Percentiles rank a stretch among this genome's conserved stretches.
Evolutionary conservation across 2,329 filamentous ascomycete genomes (phyloP).

Genomic region (Dactylellina drechsleri): DNA sequence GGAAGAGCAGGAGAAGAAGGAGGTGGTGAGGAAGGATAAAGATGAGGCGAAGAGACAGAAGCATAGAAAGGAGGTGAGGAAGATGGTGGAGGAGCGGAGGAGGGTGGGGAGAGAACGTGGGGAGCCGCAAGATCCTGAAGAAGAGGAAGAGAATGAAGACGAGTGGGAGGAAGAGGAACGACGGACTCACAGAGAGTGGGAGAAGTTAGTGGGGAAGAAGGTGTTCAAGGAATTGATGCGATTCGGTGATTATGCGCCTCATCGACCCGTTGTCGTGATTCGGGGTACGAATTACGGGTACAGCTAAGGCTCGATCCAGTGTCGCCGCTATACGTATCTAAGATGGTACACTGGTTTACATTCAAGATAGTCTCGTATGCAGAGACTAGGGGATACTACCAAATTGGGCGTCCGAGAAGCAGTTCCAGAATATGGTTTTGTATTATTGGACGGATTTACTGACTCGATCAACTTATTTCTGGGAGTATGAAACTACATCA

Average conservation of each 20-base stretch:
- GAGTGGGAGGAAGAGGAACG: constrained; percentile 36
- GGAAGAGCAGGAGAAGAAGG: constrained; percentile 1
- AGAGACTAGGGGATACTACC: too few relatives aligned
- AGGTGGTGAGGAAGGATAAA: constrained; percentile 21
- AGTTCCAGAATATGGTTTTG: not conserved
- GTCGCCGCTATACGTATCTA: not conserved
- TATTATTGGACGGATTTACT: not conserved
- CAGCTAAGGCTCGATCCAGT: not conserved
- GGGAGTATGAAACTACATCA: too few relatives aligned
- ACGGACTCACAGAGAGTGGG: constrained; percentile 3
- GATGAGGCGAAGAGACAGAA: constrained; percentile 14
- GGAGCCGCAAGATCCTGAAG: constrained; percentile 7
- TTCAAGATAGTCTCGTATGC: not conserved
- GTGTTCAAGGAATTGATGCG: constrained; percentile 35
- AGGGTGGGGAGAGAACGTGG: constrained; percentile 14
- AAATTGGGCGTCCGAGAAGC: not conserved
- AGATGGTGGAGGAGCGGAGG: constrained; percentile 18
- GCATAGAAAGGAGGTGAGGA: constrained; percentile 19
- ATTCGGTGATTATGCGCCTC: constrained; percentile 30
- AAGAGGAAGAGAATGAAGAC: constrained; percentile 30
- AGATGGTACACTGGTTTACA: not conserved
- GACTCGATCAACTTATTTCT: too few relatives aligned
- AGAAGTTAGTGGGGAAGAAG: constrained; percentile 16
- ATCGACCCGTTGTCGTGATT: constrained; percentile 30
- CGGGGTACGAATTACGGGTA: constrained; percentile 39